Evolutionary conservation across 2,329 filamentous ascomycete genomes (phyloP).

Genomic region (Claviceps monticola): DNA sequence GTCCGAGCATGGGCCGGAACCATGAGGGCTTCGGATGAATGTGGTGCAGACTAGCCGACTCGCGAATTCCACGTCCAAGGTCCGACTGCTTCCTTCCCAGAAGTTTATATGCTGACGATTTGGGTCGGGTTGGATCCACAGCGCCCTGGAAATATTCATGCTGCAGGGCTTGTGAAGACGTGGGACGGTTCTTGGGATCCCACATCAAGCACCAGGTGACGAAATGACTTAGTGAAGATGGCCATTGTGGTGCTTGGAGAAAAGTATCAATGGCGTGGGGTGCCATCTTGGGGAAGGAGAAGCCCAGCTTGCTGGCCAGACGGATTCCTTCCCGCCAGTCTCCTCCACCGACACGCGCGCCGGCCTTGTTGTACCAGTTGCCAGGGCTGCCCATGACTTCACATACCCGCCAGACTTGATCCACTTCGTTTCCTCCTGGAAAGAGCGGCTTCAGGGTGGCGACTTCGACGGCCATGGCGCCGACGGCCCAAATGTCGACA

Average conservation of each 20-base stretch:
- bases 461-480: conserved; percentile 96
- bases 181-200: conserved; percentile 87
- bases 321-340: conserved; percentile 94
- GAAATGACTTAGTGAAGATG: conserved; percentile 72
- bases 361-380: conserved; percentile 92
- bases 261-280: conserved; percentile 94
- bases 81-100: conserved; percentile 86
- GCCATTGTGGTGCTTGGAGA: conserved; percentile 83
- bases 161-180: conserved; percentile 81
- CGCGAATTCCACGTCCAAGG: conserved; percentile 53
- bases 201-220: conserved; percentile 99
- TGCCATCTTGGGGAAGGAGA: conserved; percentile 99
- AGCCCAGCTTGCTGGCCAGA: conserved; percentile 88
- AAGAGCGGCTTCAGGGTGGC: conserved; percentile 94
- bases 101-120: conserved; percentile 72
- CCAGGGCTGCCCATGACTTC: conserved; percentile 99
- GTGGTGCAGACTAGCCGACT: conserved; percentile 38
- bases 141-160: conserved; percentile 94
- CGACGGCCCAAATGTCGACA: conserved; percentile 96
- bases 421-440: conserved; percentile 94
- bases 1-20: conserved; percentile 87
- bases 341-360: conserved; percentile 75
- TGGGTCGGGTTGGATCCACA: conserved; percentile 81
- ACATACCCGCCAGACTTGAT: conserved; percentile 97
- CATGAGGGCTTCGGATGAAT: conserved; percentile 79